Evolutionary conservation across 2,329 filamentous ascomycete genomes (phyloP).

Genomic region (Clonostachys solani): DNA sequence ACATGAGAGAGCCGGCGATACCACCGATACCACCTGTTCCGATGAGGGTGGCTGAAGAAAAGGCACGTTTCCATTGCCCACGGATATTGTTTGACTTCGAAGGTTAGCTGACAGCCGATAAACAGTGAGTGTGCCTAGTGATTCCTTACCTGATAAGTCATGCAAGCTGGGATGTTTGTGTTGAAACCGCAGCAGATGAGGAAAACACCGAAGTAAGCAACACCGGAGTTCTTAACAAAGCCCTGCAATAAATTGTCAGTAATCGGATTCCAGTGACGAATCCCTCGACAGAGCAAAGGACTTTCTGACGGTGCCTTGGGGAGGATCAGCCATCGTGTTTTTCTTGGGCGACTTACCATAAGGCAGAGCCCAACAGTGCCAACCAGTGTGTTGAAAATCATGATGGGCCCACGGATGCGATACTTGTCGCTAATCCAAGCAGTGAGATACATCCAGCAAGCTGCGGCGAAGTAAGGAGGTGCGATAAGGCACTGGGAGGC

Average conservation of each 20-base stretch:
- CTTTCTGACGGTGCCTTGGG: not conserved
- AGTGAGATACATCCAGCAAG: constrained; percentile 8
- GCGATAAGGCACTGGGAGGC: constrained; percentile 11
- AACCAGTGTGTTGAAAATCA: constrained; percentile 8
- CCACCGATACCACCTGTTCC: constrained; percentile 13
- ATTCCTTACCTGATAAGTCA: constrained; percentile 7
- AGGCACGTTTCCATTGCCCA: constrained; percentile 14
- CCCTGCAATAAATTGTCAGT: too few relatives aligned
- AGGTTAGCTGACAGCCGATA: too few relatives aligned
- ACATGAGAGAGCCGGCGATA: constrained; percentile 10
- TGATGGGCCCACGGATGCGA: constrained; percentile 10
- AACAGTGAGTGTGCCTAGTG: too few relatives aligned
- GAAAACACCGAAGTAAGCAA: constrained; percentile 15
- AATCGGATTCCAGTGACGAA: too few relatives aligned
- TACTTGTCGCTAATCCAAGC: constrained; percentile 14
- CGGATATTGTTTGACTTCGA: constrained; percentile 12
- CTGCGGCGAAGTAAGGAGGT: constrained; percentile 15
- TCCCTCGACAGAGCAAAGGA: too few relatives aligned
- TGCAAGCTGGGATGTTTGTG: constrained; percentile 6
- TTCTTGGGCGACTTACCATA: constrained; percentile 4
- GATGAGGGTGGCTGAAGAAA: constrained; percentile 11
- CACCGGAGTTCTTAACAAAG: constrained; percentile 2
- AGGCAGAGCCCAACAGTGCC: constrained; percentile 7
- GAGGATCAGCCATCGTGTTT: not conserved
- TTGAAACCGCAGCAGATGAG: constrained; percentile 9